These are phyloP conservation scores for Ceratobasidium sp. DNA, from an alignment of 1,284 basidiomycete genomes.

Conservation along the genomic window DNA sequence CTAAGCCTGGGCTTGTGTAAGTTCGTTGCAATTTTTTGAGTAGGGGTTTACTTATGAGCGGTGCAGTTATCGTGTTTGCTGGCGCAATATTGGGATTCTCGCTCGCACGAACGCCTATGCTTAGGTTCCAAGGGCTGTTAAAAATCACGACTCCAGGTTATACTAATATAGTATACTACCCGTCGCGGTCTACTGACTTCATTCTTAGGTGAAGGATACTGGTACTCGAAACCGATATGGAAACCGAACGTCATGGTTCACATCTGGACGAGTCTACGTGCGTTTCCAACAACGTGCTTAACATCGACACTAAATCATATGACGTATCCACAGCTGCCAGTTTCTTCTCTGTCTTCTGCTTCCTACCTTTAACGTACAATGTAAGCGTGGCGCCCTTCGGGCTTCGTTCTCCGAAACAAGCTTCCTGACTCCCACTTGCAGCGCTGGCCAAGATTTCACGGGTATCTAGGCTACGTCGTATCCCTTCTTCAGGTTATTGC, in stretches of 20 bases:
- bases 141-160: conserved; percentile 46
- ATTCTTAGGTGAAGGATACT: conserved; percentile 46
- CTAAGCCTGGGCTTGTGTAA: conserved; percentile 38
- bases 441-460: conserved; percentile 48
- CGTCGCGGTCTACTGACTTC: not conserved
- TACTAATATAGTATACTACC: too few relatives aligned
- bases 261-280: conserved; percentile 45
- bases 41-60: not conserved
- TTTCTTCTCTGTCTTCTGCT: conserved; percentile 48
- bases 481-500: conserved; percentile 44
- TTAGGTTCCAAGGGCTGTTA: conserved; percentile 37
- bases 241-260: conserved; percentile 46
- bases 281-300: not conserved
- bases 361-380: conserved; percentile 44
- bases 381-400: conserved; percentile 37
- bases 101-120: conserved; percentile 42
- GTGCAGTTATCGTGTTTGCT: conserved; percentile 46
- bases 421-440: not conserved
- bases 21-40: not conserved
- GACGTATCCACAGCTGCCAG: conserved; percentile 41
- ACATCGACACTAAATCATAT: not conserved
- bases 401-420: not conserved
- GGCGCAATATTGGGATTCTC: conserved; percentile 48
- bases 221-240: conserved; percentile 39
- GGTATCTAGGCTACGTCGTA: conserved; percentile 46